phyloP scores from a whole-genome alignment of 306 rosid species.

The Morella rubra region DNA sequence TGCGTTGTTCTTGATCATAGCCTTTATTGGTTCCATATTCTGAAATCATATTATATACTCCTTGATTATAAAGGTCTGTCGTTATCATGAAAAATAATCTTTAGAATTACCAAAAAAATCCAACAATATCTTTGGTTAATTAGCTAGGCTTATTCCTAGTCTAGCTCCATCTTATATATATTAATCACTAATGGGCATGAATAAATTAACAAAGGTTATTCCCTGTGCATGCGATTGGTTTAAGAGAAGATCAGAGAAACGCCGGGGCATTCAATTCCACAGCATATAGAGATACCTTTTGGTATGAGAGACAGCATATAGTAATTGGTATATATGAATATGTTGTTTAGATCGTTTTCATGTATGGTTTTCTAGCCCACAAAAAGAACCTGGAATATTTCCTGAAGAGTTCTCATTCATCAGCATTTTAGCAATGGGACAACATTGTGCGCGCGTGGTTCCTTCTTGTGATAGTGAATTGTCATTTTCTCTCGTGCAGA shows the following conservation, averaged over 20 bases:
- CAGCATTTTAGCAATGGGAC: not conserved
- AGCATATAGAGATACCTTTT: not conserved
- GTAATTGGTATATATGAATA: too few relatives aligned
- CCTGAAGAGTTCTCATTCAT: not conserved
- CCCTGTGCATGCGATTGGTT: not conserved
- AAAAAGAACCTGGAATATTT: too few relatives aligned
- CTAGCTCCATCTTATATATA: not conserved
- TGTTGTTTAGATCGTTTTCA: not conserved
- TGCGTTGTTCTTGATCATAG: conserved; percentile 6
- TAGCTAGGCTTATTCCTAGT: conserved; percentile 5
- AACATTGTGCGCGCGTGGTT: too few relatives aligned
- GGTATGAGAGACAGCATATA: too few relatives aligned
- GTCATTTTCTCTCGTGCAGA: not conserved
- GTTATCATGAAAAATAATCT: not conserved
- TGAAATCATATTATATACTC: not conserved
- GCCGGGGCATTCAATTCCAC: not conserved
- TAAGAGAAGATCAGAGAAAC: not conserved
- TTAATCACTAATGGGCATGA: not conserved
- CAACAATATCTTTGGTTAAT: too few relatives aligned
- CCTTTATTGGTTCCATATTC: not conserved
- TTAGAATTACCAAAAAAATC: not conserved
- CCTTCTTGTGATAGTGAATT: not conserved
- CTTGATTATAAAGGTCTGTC: conserved; percentile 15
- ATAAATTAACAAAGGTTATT: not conserved
- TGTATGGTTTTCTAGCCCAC: not conserved